Percentiles rank a stretch among this genome's conserved stretches.
Conservation (phyloP, 2,329 filamentous ascomycete species). For the Aureobasidium sp. region DNA sequence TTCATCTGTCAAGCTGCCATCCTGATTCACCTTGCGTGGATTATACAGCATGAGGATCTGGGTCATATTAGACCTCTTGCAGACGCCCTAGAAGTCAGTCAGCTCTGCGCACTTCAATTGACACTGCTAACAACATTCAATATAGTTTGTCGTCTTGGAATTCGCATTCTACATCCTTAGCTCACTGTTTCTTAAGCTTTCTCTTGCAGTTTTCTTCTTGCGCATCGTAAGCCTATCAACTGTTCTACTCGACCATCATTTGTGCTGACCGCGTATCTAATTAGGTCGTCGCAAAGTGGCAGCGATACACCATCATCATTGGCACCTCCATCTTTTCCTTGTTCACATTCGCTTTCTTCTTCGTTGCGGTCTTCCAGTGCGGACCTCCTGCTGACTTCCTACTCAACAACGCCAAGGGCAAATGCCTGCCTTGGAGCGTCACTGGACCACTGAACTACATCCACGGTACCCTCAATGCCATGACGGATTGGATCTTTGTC, state of each 20-base stretch:
- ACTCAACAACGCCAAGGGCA: slow-evolving; percentile 23
- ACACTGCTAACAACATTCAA: background rate
- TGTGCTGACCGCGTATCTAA: background rate
- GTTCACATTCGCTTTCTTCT: slow-evolving; percentile 38
- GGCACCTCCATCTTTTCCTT: slow-evolving; percentile 32
- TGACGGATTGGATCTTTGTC: slow-evolving; percentile 40
- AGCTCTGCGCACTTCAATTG: background rate
- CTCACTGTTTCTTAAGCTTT: slow-evolving; percentile 49
- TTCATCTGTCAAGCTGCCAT: slow-evolving; percentile 33
- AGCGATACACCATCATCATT: slow-evolving; percentile 34
- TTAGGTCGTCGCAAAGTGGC: slow-evolving; percentile 36
- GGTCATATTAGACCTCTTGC: background rate
- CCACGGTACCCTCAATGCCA: slow-evolving; percentile 38
- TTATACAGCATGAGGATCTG: background rate
- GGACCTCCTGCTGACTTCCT: slow-evolving; percentile 30
- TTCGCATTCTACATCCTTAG: slow-evolving; percentile 45
- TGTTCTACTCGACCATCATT: no score
- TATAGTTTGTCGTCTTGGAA: slow-evolving; percentile 32
- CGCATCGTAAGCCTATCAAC: slow-evolving; percentile 40
- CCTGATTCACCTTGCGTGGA: slow-evolving; percentile 24
- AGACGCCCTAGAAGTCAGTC: background rate
- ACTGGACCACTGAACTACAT: slow-evolving; percentile 28
- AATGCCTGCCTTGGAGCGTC: slow-evolving; percentile 29
- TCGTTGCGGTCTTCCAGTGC: slow-evolving; percentile 37
- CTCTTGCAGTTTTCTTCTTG: slow-evolving; percentile 50